Conservation (phyloP, 805 yeast species). For the Teunomyces panamensis region DNA sequence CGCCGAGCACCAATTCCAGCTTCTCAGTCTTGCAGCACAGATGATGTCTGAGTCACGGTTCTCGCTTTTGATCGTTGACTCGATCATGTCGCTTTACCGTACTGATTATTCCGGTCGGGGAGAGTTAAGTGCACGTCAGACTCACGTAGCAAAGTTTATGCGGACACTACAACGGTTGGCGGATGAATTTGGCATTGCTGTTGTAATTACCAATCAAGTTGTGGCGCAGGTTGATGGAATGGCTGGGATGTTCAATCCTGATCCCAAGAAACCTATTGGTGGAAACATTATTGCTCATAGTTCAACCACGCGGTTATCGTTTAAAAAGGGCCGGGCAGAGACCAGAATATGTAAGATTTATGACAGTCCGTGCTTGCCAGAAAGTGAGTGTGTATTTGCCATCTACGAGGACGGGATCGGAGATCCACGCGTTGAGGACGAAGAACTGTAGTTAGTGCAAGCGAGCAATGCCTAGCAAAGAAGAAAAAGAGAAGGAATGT, state of each 20-base stretch:
- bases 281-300: slow-evolving; percentile 97
- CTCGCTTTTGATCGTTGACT: slow-evolving; percentile 88
- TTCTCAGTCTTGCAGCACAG: slow-evolving; percentile 84
- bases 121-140: slow-evolving; percentile 90
- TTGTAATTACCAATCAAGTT: slow-evolving; percentile 88
- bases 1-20: slow-evolving; percentile 90
- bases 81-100: slow-evolving; percentile 93
- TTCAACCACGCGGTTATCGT: slow-evolving; percentile 87
- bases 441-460: slow-evolving; percentile 13
- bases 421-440: slow-evolving; percentile 85
- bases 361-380: slow-evolving; percentile 96
- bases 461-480: not conserved
- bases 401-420: slow-evolving; percentile 96
- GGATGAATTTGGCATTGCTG: slow-evolving; percentile 97
- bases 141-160: slow-evolving; percentile 91
- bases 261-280: slow-evolving; percentile 97
- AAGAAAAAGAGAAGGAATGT: not conserved
- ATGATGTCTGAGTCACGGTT: slow-evolving; percentile 96
- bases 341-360: slow-evolving; percentile 92
- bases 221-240: slow-evolving; percentile 98
- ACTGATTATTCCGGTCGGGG: slow-evolving; percentile 96
- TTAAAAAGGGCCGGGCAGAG: slow-evolving; percentile 88
- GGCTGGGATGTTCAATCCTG: slow-evolving; percentile 78
- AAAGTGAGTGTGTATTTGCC: slow-evolving; percentile 91
- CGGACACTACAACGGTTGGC: slow-evolving; percentile 89